Percentiles rank a stretch among this genome's conserved stretches.
These are phyloP conservation scores for Clonostachys rhizophaga DNA, from an alignment of 2,329 filamentous ascomycete genomes.

Conservation along the genomic window DNA sequence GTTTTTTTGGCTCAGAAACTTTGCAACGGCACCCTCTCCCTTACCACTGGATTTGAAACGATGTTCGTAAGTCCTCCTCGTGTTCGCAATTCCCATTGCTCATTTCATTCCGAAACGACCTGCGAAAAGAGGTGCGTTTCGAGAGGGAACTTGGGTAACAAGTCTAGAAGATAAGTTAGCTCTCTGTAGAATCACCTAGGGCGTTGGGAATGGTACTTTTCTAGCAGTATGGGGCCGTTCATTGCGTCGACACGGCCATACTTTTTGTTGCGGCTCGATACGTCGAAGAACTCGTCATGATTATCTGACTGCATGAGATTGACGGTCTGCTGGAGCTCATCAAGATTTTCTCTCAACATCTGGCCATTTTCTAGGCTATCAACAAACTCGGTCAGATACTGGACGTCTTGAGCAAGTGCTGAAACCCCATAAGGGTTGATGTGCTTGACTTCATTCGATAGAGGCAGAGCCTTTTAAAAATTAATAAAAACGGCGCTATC, in stretches of 20 bases:
- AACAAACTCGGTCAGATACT: conserved; percentile 82
- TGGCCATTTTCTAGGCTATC: conserved; percentile 76
- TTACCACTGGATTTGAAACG: too few species aligned
- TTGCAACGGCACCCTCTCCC: too few species aligned
- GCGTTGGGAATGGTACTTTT: conserved; percentile 60
- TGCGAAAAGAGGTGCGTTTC: conserved; percentile 40
- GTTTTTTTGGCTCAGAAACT: too few species aligned
- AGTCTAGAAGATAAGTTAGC: background rate
- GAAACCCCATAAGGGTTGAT: conserved; percentile 86
- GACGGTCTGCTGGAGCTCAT: conserved; percentile 91
- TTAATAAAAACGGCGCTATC: background rate
- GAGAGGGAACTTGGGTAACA: too few species aligned
- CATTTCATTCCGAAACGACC: conserved; percentile 64
- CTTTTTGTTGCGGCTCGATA: conserved; percentile 83
- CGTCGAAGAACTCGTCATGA: conserved; percentile 95
- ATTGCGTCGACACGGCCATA: conserved; percentile 89
- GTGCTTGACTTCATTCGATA: conserved; percentile 72
- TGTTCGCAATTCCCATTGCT: background rate
- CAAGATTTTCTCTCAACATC: conserved; percentile 84
- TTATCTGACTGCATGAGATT: conserved; percentile 83
- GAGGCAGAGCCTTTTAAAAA: conserved; percentile 57
- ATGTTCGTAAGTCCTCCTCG: background rate
- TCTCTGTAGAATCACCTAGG: background rate
- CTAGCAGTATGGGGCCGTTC: conserved; percentile 83
- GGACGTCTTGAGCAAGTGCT: conserved; percentile 76